Evolutionary conservation across 2,329 filamentous ascomycete genomes (phyloP).

Genomic region (Cytospora mali): DNA sequence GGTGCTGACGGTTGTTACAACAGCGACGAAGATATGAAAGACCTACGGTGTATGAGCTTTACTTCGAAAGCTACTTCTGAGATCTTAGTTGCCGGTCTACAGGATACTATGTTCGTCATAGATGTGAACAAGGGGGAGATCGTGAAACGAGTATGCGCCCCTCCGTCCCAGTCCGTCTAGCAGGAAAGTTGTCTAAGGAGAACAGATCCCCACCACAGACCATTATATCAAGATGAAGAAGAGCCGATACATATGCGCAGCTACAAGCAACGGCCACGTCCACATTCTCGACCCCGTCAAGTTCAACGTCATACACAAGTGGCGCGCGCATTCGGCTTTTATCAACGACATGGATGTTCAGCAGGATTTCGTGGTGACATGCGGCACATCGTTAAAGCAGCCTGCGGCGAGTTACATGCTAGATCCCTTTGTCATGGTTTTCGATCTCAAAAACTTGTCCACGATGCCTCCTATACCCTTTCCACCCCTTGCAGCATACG

Average conservation of each 20-base stretch:
- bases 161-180: background rate
- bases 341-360: slow-evolving; percentile 98
- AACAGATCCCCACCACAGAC: slow-evolving; percentile 67
- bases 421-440: slow-evolving; percentile 92
- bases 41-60: slow-evolving; percentile 93
- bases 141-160: slow-evolving; percentile 59
- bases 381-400: slow-evolving; percentile 86
- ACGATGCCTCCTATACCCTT: slow-evolving; percentile 90
- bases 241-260: slow-evolving; percentile 87
- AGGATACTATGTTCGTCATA: slow-evolving; percentile 81
- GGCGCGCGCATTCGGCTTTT: slow-evolving; percentile 85
- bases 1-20: slow-evolving; percentile 8
- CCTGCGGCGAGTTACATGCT: slow-evolving; percentile 74
- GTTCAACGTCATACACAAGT: slow-evolving; percentile 79
- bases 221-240: slow-evolving; percentile 93
- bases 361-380: slow-evolving; percentile 93
- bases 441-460: slow-evolving; percentile 87
- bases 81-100: slow-evolving; percentile 84
- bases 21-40: slow-evolving; percentile 76
- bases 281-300: slow-evolving; percentile 82
- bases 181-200: slow-evolving; percentile 36
- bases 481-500: slow-evolving; percentile 88
- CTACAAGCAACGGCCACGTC: slow-evolving; percentile 78
- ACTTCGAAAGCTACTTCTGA: slow-evolving; percentile 82
- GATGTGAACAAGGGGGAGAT: slow-evolving; percentile 72